Evolutionary conservation across 768 basidiomycete genomes (phyloP).

Genomic region (Coprinellus micaceus): DNA sequence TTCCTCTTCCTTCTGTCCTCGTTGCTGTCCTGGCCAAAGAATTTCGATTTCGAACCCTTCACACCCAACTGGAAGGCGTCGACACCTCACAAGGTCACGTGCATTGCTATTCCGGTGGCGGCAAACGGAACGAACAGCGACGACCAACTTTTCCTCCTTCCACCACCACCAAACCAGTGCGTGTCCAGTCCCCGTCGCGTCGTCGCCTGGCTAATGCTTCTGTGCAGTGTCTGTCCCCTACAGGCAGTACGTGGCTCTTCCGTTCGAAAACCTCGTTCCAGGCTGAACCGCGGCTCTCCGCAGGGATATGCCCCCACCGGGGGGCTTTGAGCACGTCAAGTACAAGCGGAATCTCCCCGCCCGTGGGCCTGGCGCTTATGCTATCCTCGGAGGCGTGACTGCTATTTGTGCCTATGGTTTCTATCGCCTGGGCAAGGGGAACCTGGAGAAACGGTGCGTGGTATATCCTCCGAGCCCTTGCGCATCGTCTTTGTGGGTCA

Average conservation of each 20-base stretch:
- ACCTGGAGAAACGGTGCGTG: constrained; percentile 90
- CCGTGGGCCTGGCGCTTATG: constrained; percentile 80
- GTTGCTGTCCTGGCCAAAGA: background rate
- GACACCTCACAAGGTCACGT: background rate
- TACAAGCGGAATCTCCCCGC: constrained; percentile 96
- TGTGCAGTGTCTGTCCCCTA: constrained; percentile 55
- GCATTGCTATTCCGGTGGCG: background rate
- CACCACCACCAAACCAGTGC: constrained; percentile 10
- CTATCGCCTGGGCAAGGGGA: constrained; percentile 87
- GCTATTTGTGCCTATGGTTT: constrained; percentile 88
- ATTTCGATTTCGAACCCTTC: background rate
- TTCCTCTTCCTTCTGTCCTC: background rate
- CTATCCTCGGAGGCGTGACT: constrained; percentile 82
- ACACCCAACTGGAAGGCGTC: background rate
- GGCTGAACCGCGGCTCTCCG: constrained; percentile 5
- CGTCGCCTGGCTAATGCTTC: constrained; percentile 9
- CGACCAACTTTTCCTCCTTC: constrained; percentile 11
- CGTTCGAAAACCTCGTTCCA: constrained; percentile 3
- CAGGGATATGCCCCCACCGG: constrained; percentile 94
- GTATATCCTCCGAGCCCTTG: constrained; percentile 20
- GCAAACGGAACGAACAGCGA: background rate
- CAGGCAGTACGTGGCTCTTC: constrained; percentile 52
- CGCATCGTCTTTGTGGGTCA: constrained; percentile 35
- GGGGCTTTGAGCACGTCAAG: constrained; percentile 88
- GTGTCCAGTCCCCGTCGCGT: background rate